Conservation (phyloP, 306 rosid genomes). For the Pueraria montana region DNA sequence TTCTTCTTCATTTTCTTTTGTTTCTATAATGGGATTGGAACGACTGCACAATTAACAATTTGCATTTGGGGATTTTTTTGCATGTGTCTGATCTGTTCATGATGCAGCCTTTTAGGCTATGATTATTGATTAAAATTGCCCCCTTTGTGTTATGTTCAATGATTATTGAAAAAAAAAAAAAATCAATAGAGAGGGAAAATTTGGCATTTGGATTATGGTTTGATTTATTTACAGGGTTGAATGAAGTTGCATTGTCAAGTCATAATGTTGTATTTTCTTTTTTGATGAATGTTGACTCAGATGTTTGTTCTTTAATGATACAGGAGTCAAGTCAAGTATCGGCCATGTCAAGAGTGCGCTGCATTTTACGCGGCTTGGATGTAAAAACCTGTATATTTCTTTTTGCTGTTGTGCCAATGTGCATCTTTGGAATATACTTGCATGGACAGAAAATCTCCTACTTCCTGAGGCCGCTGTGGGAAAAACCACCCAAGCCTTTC, state of each 20-base stretch:
- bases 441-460: constrained; percentile 92
- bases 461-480: constrained; percentile 90
- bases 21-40: constrained; percentile 8
- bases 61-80: not conserved
- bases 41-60: not conserved
- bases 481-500: constrained; percentile 84
- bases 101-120: not conserved
- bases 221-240: not conserved
- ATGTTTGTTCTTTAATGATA: constrained; percentile 33
- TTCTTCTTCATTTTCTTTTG: not conserved
- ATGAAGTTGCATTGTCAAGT: not conserved
- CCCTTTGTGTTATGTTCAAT: not conserved
- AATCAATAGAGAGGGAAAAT: not conserved
- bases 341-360: constrained; percentile 79
- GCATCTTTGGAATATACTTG: constrained; percentile 67
- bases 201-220: not conserved
- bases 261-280: not conserved
- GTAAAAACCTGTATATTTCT: constrained; percentile 70
- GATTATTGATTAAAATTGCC: constrained; percentile 2
- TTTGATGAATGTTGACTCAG: not conserved
- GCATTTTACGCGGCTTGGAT: constrained; percentile 81
- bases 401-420: constrained; percentile 69
- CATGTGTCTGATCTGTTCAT: not conserved
- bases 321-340: constrained; percentile 73
- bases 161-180: not conserved